Conservation (phyloP, 108 stramenopile genomes). For the Aurantiochytrium sp. region DNA sequence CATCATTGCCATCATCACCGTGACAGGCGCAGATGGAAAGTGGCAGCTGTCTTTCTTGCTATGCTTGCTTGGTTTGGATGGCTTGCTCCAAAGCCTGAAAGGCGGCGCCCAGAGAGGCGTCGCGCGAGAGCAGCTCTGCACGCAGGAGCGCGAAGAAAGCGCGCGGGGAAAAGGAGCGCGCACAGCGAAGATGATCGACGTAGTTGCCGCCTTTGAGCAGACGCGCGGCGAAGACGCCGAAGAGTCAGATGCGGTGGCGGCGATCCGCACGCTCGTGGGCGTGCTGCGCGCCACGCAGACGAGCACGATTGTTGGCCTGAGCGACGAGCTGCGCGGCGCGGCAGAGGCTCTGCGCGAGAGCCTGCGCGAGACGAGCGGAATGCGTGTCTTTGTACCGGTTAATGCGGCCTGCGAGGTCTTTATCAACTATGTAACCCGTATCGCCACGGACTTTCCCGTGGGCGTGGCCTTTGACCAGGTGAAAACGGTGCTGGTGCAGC, state of each 20-base stretch:
- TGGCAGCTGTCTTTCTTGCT: no score
- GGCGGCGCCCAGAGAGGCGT: no score
- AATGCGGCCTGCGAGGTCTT: constrained; percentile 43
- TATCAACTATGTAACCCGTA: constrained; percentile 71
- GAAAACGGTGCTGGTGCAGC: constrained; percentile 61
- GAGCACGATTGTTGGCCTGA: not conserved
- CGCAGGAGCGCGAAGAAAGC: no score
- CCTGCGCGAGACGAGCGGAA: not conserved
- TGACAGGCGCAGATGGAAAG: no score
- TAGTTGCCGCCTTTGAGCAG: not conserved
- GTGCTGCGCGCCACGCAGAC: not conserved
- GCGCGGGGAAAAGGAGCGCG: no score
- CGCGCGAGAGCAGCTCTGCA: no score
- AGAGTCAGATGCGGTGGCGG: not conserved
- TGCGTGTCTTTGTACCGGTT: constrained; percentile 22
- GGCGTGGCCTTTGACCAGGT: constrained; percentile 67
- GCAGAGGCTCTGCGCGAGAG: not conserved
- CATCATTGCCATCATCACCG: no score
- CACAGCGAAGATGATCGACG: not conserved
- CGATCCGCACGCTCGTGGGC: not conserved
- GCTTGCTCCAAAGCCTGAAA: no score
- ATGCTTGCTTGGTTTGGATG: no score
- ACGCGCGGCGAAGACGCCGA: not conserved
- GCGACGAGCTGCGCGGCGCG: not conserved
- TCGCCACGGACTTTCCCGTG: constrained; percentile 56